phyloP scores from a whole-genome alignment of 2,329 filamentous ascomycete species.

The Stagonosporopsis chrysanthemi region DNA sequence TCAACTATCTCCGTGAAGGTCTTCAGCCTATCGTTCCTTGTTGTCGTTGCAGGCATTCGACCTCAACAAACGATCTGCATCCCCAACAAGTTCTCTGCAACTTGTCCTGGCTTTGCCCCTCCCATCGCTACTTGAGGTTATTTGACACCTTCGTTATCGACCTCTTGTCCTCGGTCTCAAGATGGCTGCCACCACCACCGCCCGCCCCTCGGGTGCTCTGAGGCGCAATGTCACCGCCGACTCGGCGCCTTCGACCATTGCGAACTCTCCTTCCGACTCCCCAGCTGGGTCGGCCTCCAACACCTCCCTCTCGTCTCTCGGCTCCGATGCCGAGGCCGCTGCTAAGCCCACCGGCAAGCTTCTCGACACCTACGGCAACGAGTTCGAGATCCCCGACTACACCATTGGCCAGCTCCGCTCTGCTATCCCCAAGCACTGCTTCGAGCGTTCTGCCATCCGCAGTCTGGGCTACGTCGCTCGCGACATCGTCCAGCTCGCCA shows the following conservation, averaged over 20 bases:
- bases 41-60: constrained; percentile 20
- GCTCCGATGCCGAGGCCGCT: constrained; percentile 65
- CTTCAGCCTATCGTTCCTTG: constrained; percentile 13
- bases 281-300: constrained; percentile 75
- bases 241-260: constrained; percentile 60
- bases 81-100: constrained; percentile 33
- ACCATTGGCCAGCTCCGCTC: constrained; percentile 97
- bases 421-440: constrained; percentile 98
- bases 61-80: constrained; percentile 34
- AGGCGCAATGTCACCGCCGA: constrained; percentile 59
- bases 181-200: constrained; percentile 61
- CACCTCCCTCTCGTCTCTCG: constrained; percentile 90
- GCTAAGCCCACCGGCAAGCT: constrained; percentile 67
- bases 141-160: constrained; percentile 4
- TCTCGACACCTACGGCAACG: constrained; percentile 91
- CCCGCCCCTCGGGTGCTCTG: constrained; percentile 58
- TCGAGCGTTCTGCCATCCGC: constrained; percentile 78
- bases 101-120: constrained; percentile 17
- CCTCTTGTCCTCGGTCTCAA: constrained; percentile 13
- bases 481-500: constrained; percentile 74
- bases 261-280: constrained; percentile 66
- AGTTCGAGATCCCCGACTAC: constrained; percentile 92
- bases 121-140: constrained; percentile 6
- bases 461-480: constrained; percentile 85
- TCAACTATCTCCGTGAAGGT: constrained; percentile 23